These are phyloP conservation scores for Trichophyton mentagrophytes DNA, from an alignment of 2,329 filamentous ascomycete species.

Conservation along the genomic window DNA sequence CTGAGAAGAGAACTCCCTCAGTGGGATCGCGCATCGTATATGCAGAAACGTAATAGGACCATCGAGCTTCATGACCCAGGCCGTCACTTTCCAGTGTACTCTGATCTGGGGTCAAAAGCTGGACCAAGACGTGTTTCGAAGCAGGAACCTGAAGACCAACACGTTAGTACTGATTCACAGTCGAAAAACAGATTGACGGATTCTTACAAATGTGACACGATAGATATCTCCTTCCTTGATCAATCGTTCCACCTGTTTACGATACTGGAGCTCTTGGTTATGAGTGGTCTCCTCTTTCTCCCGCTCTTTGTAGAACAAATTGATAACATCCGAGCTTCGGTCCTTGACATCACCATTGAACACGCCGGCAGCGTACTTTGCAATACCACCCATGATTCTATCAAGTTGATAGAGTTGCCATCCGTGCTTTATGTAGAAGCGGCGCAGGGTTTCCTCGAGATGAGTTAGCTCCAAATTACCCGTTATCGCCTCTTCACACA, in stretches of 20 bases:
- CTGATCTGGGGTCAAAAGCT: conserved; percentile 79
- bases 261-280: conserved; percentile 75
- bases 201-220: conserved; percentile 75
- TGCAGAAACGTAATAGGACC: conserved; percentile 93
- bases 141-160: conserved; percentile 8
- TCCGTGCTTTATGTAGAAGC: conserved; percentile 79
- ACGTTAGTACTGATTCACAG: background rate
- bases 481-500: conserved; percentile 76
- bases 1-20: conserved; percentile 56
- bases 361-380: conserved; percentile 68
- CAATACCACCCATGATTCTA: conserved; percentile 70
- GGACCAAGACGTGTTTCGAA: conserved; percentile 53
- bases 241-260: conserved; percentile 84
- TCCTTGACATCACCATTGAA: conserved; percentile 80
- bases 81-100: conserved; percentile 63
- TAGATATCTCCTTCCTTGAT: conserved; percentile 90
- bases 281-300: conserved; percentile 76
- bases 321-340: conserved; percentile 80
- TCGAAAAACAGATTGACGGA: background rate
- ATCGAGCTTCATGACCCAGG: conserved; percentile 49
- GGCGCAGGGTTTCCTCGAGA: conserved; percentile 80
- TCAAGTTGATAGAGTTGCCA: conserved; percentile 92
- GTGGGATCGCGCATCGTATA: conserved; percentile 83
- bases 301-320: conserved; percentile 71
- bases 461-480: conserved; percentile 69